phyloP scores from a whole-genome alignment of 1,284 basidiomycete species.

The Trichosporon inkin region DNA sequence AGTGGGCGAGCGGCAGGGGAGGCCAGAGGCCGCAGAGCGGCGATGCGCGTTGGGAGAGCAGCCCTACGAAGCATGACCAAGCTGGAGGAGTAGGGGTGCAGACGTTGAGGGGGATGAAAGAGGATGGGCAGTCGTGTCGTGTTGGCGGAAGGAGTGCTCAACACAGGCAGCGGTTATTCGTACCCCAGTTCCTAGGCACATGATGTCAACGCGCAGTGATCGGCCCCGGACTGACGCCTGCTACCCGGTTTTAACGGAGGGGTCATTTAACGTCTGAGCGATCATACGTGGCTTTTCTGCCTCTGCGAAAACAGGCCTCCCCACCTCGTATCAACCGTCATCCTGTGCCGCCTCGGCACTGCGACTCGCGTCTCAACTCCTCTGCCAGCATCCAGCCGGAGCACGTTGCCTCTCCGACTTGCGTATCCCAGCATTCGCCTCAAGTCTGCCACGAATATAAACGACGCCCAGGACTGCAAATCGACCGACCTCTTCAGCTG shows the following conservation, averaged over 20 bases:
- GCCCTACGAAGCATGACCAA: conserved; percentile 3
- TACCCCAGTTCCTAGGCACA: conserved; percentile 2
- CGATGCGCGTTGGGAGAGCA: background rate
- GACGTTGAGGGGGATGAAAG: background rate
- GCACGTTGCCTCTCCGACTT: background rate
- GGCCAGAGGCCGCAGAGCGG: background rate
- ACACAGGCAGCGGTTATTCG: background rate
- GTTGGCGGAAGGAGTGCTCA: background rate
- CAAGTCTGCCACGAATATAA: too few species aligned
- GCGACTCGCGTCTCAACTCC: background rate
- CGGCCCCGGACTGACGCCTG: conserved; percentile 1
- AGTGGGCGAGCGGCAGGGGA: conserved; percentile 7
- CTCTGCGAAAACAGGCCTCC: background rate
- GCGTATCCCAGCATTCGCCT: background rate
- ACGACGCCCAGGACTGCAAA: too few species aligned
- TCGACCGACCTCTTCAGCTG: too few species aligned
- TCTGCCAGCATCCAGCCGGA: background rate
- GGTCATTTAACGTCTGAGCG: background rate
- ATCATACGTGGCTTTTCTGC: background rate
- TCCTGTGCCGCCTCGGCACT: background rate
- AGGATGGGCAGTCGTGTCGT: conserved; percentile 1
- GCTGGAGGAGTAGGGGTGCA: background rate
- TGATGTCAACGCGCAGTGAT: conserved; percentile 4
- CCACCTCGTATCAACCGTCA: background rate
- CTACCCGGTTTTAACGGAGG: background rate